Conservation (phyloP, 495 filamentous ascomycete species). For the Aspergillus hancockii region DNA sequence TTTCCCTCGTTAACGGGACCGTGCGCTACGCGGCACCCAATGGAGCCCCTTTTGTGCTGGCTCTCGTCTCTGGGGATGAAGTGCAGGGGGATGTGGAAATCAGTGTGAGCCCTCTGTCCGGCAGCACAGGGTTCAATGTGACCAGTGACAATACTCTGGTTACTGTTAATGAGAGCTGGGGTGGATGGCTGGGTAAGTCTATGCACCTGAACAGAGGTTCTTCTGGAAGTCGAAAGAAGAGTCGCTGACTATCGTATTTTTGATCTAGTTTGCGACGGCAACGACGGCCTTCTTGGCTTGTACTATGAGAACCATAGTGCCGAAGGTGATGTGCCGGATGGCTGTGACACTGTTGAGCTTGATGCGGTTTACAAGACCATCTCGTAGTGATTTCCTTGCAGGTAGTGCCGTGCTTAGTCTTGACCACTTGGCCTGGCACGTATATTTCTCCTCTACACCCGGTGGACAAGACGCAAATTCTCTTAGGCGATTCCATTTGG, state of each 20-base stretch:
- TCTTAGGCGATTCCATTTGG: too few relatives aligned
- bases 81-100: not conserved
- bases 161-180: not conserved
- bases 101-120: not conserved
- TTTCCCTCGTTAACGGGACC: not conserved
- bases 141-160: not conserved
- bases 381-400: not conserved
- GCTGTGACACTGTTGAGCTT: not conserved
- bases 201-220: not conserved
- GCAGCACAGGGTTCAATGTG: not conserved
- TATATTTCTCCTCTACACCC: not conserved
- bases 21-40: not conserved
- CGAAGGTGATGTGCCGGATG: not conserved
- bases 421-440: not conserved
- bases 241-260: not conserved
- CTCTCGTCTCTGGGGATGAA: not conserved
- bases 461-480: not conserved
- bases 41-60: not conserved
- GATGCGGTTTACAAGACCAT: not conserved
- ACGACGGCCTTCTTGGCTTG: not conserved
- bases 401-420: not conserved
- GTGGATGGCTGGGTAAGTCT: not conserved
- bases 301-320: not conserved
- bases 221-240: not conserved
- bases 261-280: not conserved